Base-by-base conservation (phyloP, 2,329 filamentous ascomycete species). In the Penicillium sp. region DNA sequence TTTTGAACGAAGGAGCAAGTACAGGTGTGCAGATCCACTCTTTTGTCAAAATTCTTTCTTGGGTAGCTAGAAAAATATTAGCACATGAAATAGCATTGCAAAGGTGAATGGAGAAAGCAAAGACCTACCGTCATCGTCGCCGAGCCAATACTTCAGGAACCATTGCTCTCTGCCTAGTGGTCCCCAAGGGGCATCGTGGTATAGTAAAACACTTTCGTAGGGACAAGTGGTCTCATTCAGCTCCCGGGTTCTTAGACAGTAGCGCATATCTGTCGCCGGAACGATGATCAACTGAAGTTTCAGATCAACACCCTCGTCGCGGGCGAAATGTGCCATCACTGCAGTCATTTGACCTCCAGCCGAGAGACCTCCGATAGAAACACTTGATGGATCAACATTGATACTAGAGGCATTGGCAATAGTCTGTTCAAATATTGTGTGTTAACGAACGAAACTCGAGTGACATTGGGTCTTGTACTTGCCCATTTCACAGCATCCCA, bases 311-410 rank as follows among this genome's bases (percentile, higher is more conserved):
- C 64, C 55, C 22, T 70, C 65, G 36, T 75, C 69, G 19, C 71
- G 63, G 41, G 71, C 71, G 11, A 73, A 64, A 52, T 73, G 71
- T 0, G 69, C 65, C 35, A 74, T 56, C 0, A 75, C 70, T 9
- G 71, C 71, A 2, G 69, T 66, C 54, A 70, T 59, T 1, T 64
- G 45, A 1, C 19, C 50, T 9, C 59, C 60, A 3, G 59, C 58
- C 0, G 56, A 59, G 8, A 59, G 51, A 5, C 59, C 59, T 1
- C 59, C 59, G 11, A 61, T 58, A 5, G 56, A 61, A 16, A 61
- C 40, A 6, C 55, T 53, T 12, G 36, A 35, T 0, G 50, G 25
- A 9, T 60, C 19, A 22, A 61, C 25, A 6, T 57, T 62, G 22
- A 57, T 52, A 0, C 11, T 10, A 14, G 40, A 1, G 0, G 54